Conservation (phyloP, 345 rosid genomes). For the Microthlaspi erraticum region DNA sequence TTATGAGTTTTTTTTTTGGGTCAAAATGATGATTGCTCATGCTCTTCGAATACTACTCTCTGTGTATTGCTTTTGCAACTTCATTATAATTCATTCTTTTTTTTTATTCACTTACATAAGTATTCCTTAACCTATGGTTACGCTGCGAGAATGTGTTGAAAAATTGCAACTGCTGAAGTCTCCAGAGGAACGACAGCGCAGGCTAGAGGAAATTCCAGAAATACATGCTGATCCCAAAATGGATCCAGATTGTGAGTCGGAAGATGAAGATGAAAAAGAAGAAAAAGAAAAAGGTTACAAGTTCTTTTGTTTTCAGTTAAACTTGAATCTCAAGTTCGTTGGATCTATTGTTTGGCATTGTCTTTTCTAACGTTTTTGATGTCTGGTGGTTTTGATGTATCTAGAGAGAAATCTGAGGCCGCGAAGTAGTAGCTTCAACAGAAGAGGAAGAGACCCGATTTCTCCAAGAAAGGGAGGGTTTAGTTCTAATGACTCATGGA, state of each 20-base stretch:
- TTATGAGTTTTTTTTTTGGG: neutral
- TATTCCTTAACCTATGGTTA: slow-evolving; percentile 72
- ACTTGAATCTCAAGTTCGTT: slow-evolving; percentile 9
- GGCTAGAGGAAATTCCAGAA: slow-evolving; percentile 94
- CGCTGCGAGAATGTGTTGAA: slow-evolving; percentile 99
- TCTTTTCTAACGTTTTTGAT: slow-evolving; percentile 21
- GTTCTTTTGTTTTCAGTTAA: neutral
- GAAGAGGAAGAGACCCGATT: slow-evolving; percentile 77
- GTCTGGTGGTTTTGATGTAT: slow-evolving; percentile 42
- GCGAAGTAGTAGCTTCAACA: slow-evolving; percentile 69
- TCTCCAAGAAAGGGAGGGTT: slow-evolving; percentile 76
- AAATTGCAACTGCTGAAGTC: slow-evolving; percentile 91
- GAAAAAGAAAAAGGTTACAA: slow-evolving; percentile 73
- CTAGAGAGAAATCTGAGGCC: slow-evolving; percentile 63
- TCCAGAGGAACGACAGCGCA: slow-evolving; percentile 92
- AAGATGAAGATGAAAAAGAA: slow-evolving; percentile 71
- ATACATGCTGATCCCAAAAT: slow-evolving; percentile 94
- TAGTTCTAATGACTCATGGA: slow-evolving; percentile 65
- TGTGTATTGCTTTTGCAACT: slow-evolving; percentile 32
- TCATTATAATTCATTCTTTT: neutral
- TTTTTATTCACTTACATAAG: slow-evolving; percentile 18
- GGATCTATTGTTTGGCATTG: slow-evolving; percentile 16
- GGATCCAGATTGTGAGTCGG: slow-evolving; percentile 96
- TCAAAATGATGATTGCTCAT: slow-evolving; percentile 13
- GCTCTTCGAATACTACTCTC: slow-evolving; percentile 10